A percentile compares a stretch with the other conserved stretches of the same genome.
Conservation (phyloP, 2,329 filamentous ascomycete species). For the Zalaria obscura region DNA sequence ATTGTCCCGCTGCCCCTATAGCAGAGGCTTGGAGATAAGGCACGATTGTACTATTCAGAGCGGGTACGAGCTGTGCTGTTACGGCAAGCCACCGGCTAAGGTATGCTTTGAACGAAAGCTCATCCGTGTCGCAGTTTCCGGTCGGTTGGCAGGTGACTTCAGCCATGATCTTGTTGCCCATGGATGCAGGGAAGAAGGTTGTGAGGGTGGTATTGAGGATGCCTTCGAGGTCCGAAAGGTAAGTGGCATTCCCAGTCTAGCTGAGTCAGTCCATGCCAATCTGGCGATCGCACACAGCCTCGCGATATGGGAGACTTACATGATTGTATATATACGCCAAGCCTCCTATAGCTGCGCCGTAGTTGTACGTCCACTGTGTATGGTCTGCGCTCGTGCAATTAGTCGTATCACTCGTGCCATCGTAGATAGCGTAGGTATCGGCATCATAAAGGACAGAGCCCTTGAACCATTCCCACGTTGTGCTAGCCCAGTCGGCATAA, state of each 20-base stretch:
- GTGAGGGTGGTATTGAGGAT: constrained; percentile 3
- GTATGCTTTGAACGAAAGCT: constrained; percentile 59
- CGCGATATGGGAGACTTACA: not conserved
- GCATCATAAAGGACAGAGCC: constrained; percentile 35
- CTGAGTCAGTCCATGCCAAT: no score
- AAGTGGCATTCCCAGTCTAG: no score
- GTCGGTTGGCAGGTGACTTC: constrained; percentile 53
- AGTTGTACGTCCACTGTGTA: constrained; percentile 27
- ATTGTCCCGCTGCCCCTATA: constrained; percentile 37
- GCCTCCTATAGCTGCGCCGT: constrained; percentile 23
- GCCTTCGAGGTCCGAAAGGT: not conserved
- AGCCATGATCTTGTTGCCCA: constrained; percentile 42
- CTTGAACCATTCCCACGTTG: constrained; percentile 44
- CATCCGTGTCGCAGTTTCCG: constrained; percentile 52
- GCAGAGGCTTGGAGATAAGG: constrained; percentile 37
- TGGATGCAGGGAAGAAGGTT: constrained; percentile 37
- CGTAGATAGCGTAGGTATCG: constrained; percentile 35
- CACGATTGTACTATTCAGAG: constrained; percentile 23
- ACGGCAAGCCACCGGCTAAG: constrained; percentile 36
- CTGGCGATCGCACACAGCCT: no score
- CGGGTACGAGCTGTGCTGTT: constrained; percentile 25
- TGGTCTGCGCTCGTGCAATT: constrained; percentile 38
- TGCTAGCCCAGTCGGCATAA: constrained; percentile 62
- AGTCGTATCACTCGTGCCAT: constrained; percentile 35
- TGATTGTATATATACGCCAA: constrained; percentile 5